Evolutionary conservation across 805 yeast genomes (phyloP), one percentile per base, ranked within the genome.

Genomic region (Saccharomycopsis vini): DNA sequence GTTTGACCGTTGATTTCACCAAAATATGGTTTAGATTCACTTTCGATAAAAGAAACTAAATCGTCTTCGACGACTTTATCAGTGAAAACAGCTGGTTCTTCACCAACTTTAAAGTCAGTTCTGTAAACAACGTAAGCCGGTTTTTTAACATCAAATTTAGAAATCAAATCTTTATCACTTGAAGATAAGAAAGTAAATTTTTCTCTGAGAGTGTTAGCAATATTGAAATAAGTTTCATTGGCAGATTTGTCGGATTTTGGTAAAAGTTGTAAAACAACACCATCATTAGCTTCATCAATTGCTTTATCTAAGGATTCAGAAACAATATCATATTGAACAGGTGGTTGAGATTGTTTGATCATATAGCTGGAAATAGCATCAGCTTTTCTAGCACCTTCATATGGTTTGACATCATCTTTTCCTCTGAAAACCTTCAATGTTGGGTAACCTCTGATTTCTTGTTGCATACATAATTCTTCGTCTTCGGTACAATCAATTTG

Each of bases 401-500:
- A 92, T 23, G 73, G 70, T 33, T 65, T 58, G 29, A 62, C 56
- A 38, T 59, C 63, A 5, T 62, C 54, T 33, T 66, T 64, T 50
- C 75, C 76, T 61, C 81, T 77, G 67, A 83, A 77, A 24, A 87
- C 75, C 66, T 83, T 85, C 63, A 86, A 63, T 29, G 90, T 78
- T 61, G 95, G 95, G 66, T 82, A 86, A 45, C 95, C 95, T 63
- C 69, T 77, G 53, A 86, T 72, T 23, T 76, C 84, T 49, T 71
- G 78, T 35, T 72, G 67, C 55, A 68, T 67, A 64, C 95, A 86
- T 51, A 86, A 69, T 15, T 76, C 81, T 56, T 73, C 73, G 54
- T 86, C 80, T 54, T 73, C 84, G 29, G 88, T 81, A 73, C 95
- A 86, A 62, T 86, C 94, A 52, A 86, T 68, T 68, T 86, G 95